A percentile compares a stretch with the other conserved stretches of the same genome.
phyloP scores from a whole-genome alignment of 164 flowering plant species.

The Magnolia officinalis region DNA sequence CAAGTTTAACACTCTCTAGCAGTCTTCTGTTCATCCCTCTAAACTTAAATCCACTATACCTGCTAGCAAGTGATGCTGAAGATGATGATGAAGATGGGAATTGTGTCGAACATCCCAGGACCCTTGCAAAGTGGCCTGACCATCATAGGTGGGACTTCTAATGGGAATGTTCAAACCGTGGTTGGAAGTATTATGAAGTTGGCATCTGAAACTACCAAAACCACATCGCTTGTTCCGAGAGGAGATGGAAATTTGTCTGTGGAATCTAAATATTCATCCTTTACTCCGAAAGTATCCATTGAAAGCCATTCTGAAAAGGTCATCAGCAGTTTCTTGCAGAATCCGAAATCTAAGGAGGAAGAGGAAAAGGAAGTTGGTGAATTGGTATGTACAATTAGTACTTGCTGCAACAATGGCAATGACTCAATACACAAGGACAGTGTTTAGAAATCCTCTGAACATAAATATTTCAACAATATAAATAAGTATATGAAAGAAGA shows the following conservation, averaged over 20 bases:
- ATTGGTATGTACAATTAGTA: constrained; percentile 36
- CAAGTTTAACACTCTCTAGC: background rate
- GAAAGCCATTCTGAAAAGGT: constrained; percentile 61
- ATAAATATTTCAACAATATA: too few relatives aligned
- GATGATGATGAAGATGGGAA: constrained; percentile 60
- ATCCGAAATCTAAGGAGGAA: constrained; percentile 42
- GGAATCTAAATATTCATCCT: constrained; percentile 20
- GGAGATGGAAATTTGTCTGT: constrained; percentile 17
- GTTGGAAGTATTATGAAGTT: constrained; percentile 29
- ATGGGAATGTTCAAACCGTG: constrained; percentile 25
- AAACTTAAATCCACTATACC: constrained; percentile 4
- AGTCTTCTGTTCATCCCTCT: constrained; percentile 1
- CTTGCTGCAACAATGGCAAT: background rate
- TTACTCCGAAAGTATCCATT: constrained; percentile 27
- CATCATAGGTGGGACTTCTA: constrained; percentile 27
- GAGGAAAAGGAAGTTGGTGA: constrained; percentile 29
- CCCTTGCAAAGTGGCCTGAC: constrained; percentile 42
- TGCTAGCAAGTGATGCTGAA: constrained; percentile 53
- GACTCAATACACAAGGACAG: background rate
- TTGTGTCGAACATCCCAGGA: constrained; percentile 38
- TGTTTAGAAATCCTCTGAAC: too few relatives aligned
- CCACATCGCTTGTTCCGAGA: constrained; percentile 19
- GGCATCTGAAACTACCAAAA: constrained; percentile 29
- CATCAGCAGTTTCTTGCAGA: constrained; percentile 51
- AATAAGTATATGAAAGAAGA: too few relatives aligned